These are phyloP conservation scores for Fistulinella cinereoalba DNA, from an alignment of 1,284 basidiomycete species.

Conservation along the genomic window DNA sequence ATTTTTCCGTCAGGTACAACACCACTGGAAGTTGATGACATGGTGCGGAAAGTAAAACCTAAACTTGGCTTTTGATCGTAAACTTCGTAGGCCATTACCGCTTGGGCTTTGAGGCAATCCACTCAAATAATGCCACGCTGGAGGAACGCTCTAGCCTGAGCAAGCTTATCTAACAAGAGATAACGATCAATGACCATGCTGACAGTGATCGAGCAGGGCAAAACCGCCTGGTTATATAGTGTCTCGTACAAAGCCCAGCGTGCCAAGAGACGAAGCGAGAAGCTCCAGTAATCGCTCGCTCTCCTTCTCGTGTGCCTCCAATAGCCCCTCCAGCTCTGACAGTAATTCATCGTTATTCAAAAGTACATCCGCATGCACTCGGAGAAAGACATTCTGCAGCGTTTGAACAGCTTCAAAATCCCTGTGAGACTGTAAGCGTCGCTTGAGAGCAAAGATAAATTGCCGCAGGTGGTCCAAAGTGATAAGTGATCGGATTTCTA, in stretches of 20 bases:
- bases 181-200: neutral
- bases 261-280: constrained; percentile 68
- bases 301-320: constrained; percentile 67
- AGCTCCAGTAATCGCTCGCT: constrained; percentile 71
- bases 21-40: constrained; percentile 18
- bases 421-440: constrained; percentile 71
- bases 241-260: constrained; percentile 63
- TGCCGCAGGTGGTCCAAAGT: constrained; percentile 60
- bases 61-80: too few species aligned
- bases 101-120: too few species aligned
- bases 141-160: too few species aligned
- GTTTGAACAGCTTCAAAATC: constrained; percentile 98
- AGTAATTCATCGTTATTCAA: constrained; percentile 66
- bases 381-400: constrained; percentile 80
- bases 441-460: constrained; percentile 76
- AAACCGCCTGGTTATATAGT: constrained; percentile 31
- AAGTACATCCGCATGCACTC: constrained; percentile 81
- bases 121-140: too few species aligned
- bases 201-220: neutral
- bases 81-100: too few species aligned
- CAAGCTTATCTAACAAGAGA: constrained; percentile 26
- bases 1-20: constrained; percentile 17
- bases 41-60: constrained; percentile 7
- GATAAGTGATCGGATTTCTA: constrained; percentile 84
- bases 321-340: constrained; percentile 53